phyloP scores from a whole-genome alignment of 2,329 filamentous ascomycete genomes.

The Epichloe gansuensis region DNA sequence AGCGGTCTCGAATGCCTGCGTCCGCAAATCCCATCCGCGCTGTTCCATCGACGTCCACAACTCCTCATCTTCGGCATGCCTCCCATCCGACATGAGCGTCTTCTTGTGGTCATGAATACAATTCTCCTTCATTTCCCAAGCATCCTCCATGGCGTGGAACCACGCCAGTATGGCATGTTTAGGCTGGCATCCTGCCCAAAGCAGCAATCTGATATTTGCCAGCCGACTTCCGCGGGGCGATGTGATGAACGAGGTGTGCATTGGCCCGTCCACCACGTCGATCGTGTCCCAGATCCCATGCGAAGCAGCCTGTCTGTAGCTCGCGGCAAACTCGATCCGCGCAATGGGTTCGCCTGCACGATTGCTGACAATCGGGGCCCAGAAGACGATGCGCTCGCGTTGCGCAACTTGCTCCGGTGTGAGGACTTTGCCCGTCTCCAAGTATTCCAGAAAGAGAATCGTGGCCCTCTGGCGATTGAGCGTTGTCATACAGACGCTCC shows the following conservation, averaged over 20 bases:
- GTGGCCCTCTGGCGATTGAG: conserved; percentile 80
- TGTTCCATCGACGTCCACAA: conserved; percentile 18
- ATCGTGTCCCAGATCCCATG: conserved; percentile 9
- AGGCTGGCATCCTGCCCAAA: conserved; percentile 19
- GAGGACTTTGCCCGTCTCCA: conserved; percentile 39
- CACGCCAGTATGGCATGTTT: conserved; percentile 23
- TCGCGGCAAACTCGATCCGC: conserved; percentile 29
- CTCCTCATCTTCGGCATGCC: conserved; percentile 7
- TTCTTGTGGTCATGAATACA: conserved; percentile 10
- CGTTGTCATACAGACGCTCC: conserved; percentile 68
- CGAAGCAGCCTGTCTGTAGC: conserved; percentile 26
- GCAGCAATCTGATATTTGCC: conserved; percentile 23
- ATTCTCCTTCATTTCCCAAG: conserved; percentile 19
- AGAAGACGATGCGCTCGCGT: conserved; percentile 50
- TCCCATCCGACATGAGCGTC: conserved; percentile 6
- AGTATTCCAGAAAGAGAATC: conserved; percentile 54
- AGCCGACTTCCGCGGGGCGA: conserved; percentile 10
- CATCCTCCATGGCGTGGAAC: conserved; percentile 26
- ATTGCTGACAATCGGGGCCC: conserved; percentile 22
- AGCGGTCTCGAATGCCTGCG: conserved; percentile 25
- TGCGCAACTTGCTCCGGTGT: conserved; percentile 54
- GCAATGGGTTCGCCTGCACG: conserved; percentile 14
- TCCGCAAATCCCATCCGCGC: conserved; percentile 23
- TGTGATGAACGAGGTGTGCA: conserved; percentile 19
- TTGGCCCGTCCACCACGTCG: conserved; percentile 17